phyloP scores from a whole-genome alignment of 441 rosid species.

The Kokia cookei region DNA sequence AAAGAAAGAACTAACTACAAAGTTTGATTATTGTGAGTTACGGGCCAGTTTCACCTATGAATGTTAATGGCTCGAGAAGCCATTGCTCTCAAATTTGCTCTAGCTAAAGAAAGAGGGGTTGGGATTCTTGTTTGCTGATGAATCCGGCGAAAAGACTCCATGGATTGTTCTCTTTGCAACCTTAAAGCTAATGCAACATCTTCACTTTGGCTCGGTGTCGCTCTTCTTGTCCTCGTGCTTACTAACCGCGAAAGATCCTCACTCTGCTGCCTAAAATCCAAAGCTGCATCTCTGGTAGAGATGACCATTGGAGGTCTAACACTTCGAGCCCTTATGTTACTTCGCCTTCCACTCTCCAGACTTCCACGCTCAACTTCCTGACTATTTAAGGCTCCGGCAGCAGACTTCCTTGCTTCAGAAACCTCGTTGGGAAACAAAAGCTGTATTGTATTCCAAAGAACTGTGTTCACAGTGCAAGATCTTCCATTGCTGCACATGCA shows the following conservation, averaged over 20 bases:
- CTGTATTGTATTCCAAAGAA: slow-evolving; percentile 98
- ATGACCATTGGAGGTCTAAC: not conserved
- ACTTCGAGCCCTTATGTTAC: slow-evolving; percentile 5
- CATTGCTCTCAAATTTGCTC: slow-evolving; percentile 88
- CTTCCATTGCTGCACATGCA: slow-evolving; percentile 62
- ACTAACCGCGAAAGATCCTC: not conserved
- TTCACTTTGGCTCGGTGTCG: slow-evolving; percentile 23
- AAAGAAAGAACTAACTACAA: not conserved
- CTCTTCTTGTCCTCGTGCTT: slow-evolving; percentile 25
- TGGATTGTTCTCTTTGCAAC: slow-evolving; percentile 28
- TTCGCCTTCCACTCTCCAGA: slow-evolving; percentile 13
- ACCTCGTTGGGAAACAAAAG: slow-evolving; percentile 87
- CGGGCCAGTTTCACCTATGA: not conserved
- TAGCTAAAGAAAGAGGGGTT: not conserved
- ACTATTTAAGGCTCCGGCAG: slow-evolving; percentile 20
- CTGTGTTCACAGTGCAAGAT: slow-evolving; percentile 82
- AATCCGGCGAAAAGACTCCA: not conserved
- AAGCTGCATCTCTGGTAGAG: not conserved
- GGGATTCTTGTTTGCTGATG: not conserved
- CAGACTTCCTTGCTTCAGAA: slow-evolving; percentile 57
- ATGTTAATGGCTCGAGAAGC: slow-evolving; percentile 64
- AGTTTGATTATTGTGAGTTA: not conserved
- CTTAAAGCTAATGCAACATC: slow-evolving; percentile 29
- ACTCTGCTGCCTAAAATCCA: not conserved
- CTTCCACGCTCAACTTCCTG: slow-evolving; percentile 23